Evolutionary conservation across 2,329 filamentous ascomycete genomes (phyloP).

Genomic region (Hypoxylon sp.): DNA sequence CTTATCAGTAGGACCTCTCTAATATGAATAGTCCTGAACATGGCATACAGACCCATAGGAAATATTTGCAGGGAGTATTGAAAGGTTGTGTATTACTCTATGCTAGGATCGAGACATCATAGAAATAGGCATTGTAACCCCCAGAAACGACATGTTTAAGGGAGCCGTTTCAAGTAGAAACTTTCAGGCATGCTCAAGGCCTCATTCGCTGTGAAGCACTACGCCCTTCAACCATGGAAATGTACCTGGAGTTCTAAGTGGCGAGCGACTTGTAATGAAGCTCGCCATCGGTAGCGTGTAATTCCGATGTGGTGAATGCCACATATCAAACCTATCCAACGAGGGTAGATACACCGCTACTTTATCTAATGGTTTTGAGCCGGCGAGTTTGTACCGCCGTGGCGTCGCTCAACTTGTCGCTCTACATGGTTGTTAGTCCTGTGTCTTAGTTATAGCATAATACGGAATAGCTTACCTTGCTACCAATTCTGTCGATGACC

Average conservation of each 20-base stretch:
- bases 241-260: not conserved
- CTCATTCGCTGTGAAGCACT: not conserved
- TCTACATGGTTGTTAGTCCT: slow-evolving; percentile 64
- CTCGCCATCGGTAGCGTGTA: not conserved
- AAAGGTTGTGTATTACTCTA: slow-evolving; percentile 15
- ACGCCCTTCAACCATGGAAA: not conserved
- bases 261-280: not conserved
- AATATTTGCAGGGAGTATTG: not conserved
- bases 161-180: not conserved
- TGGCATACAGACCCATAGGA: not conserved
- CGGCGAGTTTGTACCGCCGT: slow-evolving; percentile 18
- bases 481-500: slow-evolving; percentile 79
- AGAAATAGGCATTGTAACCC: not conserved
- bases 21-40: not conserved
- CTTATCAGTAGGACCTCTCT: not conserved
- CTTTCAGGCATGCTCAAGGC: not conserved
- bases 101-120: not conserved
- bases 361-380: slow-evolving; percentile 25
- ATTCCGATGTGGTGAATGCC: not conserved
- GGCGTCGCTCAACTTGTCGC: slow-evolving; percentile 72
- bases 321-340: slow-evolving; percentile 11
- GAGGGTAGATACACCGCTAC: not conserved
- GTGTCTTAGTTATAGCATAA: slow-evolving; percentile 30
- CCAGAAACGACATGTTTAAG: not conserved
- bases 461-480: slow-evolving; percentile 73